Base-by-base conservation (phyloP, 1,139 yeast genomes). In the Kodamaea ohmeri region DNA sequence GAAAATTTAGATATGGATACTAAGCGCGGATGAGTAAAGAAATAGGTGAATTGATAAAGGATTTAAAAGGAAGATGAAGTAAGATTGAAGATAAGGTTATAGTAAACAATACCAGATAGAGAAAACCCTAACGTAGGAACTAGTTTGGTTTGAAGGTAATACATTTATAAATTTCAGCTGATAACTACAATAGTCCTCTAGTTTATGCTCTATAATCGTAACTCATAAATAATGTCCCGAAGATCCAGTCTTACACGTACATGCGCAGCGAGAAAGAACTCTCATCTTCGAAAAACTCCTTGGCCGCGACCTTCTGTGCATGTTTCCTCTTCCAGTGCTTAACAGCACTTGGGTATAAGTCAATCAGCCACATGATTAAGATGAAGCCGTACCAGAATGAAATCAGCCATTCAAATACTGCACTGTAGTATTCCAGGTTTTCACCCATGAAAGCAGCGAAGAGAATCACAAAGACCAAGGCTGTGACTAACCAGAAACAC, bases 371-470 rank as follows among this genome's bases (percentile, higher is more conserved):
- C 45, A 83, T 64, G 7, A 83, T 57, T 50, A 83, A 74, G 45
- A 85, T 69, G 26, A 83, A 55, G 7, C 95, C 94, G 55, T 86
- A 89, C 80, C 87, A 83, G 62, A 82, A 90, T 6, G 90, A 81
- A 33, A 89, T 62, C 6, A 78, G 55, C 97, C 97, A 90, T 60
- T 90, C 97, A 57, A 84, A 80, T 12, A 65, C 64, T 0, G 85
- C 86, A 17, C 80, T 71, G 38, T 72, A 63, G 12, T 69, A 61
- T 26, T 69, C 61, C 8, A 63, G 42, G 28, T 65, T 71, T 1
- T 41, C 37, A 7, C 55, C 48, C 72, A 70, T 63, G 39, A 66
- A 61, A 2, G 61, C 73, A 11, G 80, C 92, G 52, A 88, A 90
- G 30, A 78, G 71, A 21, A 83, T 63, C 4, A 94, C 96, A 56